Conservation (phyloP, 108 stramenopile genomes). For the Pelagomonas calceolata region DNA sequence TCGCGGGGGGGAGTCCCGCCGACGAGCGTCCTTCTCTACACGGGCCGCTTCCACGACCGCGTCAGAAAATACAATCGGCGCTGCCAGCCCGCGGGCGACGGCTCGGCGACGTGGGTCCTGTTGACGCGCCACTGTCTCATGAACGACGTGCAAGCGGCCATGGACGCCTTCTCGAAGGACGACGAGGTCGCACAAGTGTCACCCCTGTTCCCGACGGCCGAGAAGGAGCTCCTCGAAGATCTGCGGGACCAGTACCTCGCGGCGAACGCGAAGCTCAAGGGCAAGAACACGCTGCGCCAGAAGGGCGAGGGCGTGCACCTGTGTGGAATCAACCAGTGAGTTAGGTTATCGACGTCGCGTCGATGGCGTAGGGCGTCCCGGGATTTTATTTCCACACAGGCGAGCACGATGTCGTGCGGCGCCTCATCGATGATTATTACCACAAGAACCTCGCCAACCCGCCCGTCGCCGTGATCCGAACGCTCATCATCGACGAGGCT, state of each 20-base stretch:
- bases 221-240: too few relatives aligned
- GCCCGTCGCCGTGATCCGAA: slow-evolving; percentile 14
- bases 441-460: slow-evolving; percentile 5
- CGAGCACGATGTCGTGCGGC: not conserved
- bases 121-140: slow-evolving; percentile 5
- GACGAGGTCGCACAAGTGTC: too few relatives aligned
- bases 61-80: too few relatives aligned
- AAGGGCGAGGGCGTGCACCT: slow-evolving; percentile 11
- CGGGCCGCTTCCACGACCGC: not conserved
- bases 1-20: slow-evolving; percentile 7
- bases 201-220: too few relatives aligned
- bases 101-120: slow-evolving; percentile 10
- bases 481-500: slow-evolving; percentile 36
- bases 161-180: too few relatives aligned
- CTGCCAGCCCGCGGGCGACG: not conserved
- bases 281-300: too few relatives aligned
- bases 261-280: too few relatives aligned
- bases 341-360: too few relatives aligned
- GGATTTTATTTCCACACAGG: not conserved
- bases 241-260: too few relatives aligned
- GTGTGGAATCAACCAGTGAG: too few relatives aligned
- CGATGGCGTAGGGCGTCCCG: slow-evolving; percentile 23
- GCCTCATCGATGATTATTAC: not conserved
- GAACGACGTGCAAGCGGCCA: slow-evolving; percentile 4
- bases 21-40: slow-evolving; percentile 1